Conservation (phyloP, 1,284 basidiomycete genomes). For the Cryptococcus sp. region DNA sequence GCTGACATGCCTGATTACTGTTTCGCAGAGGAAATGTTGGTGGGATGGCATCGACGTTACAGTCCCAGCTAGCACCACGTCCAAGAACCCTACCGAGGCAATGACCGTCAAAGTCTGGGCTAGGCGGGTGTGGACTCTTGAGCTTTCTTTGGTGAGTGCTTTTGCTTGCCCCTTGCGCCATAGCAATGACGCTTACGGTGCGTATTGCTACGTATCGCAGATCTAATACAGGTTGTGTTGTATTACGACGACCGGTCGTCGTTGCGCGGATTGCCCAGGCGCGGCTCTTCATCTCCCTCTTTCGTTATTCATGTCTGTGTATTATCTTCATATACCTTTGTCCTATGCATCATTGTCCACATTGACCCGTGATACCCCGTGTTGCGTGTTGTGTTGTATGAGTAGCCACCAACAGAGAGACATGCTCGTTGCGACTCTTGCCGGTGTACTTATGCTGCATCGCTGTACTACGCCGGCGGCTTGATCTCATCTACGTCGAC, state of each 20-base stretch:
- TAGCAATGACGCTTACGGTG: no score
- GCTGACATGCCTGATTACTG: background rate
- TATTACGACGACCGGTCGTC: no score
- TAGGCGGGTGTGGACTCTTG: constrained; percentile 96
- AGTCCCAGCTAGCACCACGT: constrained; percentile 56
- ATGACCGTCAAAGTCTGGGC: constrained; percentile 87
- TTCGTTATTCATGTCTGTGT: background rate
- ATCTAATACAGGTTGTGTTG: no score
- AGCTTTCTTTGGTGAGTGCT: constrained; percentile 81
- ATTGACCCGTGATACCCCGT: background rate
- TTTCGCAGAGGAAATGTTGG: constrained; percentile 89
- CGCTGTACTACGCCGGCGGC: no score
- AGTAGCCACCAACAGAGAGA: no score
- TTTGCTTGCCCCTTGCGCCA: no score
- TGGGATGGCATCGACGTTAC: constrained; percentile 97
- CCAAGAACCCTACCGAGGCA: constrained; percentile 56
- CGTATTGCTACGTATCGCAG: no score
- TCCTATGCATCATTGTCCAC: background rate
- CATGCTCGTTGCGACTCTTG: no score
- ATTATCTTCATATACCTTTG: background rate
- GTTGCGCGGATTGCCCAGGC: no score
- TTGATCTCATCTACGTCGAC: constrained; percentile 17
- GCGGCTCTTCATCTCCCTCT: background rate
- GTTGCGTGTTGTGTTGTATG: no score
- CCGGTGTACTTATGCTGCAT: no score